These are phyloP conservation scores for Phytophthora pini DNA, from an alignment of 352 stramenopile species.

Conservation along the genomic window DNA sequence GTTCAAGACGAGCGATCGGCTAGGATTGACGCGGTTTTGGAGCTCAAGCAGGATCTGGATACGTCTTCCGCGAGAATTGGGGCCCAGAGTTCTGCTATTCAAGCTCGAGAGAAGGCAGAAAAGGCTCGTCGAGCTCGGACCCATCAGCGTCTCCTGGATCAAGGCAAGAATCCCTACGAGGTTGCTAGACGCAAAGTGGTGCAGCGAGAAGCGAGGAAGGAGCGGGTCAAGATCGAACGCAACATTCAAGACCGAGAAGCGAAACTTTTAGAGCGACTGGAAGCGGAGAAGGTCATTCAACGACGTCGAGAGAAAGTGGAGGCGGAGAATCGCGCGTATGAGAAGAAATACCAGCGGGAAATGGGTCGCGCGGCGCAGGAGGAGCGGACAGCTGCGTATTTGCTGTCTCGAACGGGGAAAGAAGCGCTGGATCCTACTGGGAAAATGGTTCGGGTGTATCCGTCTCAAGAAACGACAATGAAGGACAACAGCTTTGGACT, in stretches of 20 bases:
- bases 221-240: slow-evolving; percentile 50
- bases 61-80: slow-evolving; percentile 51
- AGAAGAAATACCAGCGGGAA: slow-evolving; percentile 77
- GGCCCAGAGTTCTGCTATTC: slow-evolving; percentile 46
- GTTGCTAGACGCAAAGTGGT: slow-evolving; percentile 60
- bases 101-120: slow-evolving; percentile 36
- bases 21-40: slow-evolving; percentile 60
- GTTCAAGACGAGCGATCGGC: slow-evolving; percentile 35
- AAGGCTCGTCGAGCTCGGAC: slow-evolving; percentile 39
- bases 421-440: slow-evolving; percentile 70
- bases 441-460: slow-evolving; percentile 67
- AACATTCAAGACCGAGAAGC: slow-evolving; percentile 64
- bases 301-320: slow-evolving; percentile 49
- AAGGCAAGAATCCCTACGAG: slow-evolving; percentile 85
- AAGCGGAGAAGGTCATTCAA: slow-evolving; percentile 55
- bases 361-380: slow-evolving; percentile 65
- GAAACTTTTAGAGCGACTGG: slow-evolving; percentile 55
- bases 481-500: slow-evolving; percentile 78
- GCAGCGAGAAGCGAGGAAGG: slow-evolving; percentile 34
- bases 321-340: slow-evolving; percentile 50
- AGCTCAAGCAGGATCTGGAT: slow-evolving; percentile 68
- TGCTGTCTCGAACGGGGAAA: slow-evolving; percentile 60
- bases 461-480: slow-evolving; percentile 77
- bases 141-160: slow-evolving; percentile 63
- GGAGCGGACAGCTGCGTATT: slow-evolving; percentile 58